Base-by-base conservation (phyloP, 768 basidiomycete species). In the Collybiopsis luxurians region DNA sequence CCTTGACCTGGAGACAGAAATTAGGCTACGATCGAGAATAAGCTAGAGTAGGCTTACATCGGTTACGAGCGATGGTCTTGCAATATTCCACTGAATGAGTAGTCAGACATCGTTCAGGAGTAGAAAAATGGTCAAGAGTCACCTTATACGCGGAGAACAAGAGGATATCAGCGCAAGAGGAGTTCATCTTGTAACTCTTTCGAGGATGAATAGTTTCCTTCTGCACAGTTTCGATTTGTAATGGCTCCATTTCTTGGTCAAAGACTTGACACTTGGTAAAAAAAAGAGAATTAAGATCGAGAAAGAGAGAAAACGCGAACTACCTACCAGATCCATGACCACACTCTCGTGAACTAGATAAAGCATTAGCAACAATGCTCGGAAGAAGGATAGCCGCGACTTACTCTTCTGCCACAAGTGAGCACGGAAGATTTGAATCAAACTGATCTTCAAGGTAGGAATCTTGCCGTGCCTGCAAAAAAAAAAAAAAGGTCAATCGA, bases 111-210 rank as follows among this genome's bases (percentile, higher is more conserved):
- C 12, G 21, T 7, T 11, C 17, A 4, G 17, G 1, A 36, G 17
- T 30, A 4, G n/a, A 3, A 34, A 17, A 12, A 36, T 36, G n/a
- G 15, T 1, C 10, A 10, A 55, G 2, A n/a, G 71, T 9, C 60
- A 82, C 84, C 78, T 93, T 94, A 72, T 92, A 91, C 1, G 92
- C 90, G 12, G 95, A 97, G 84, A 99, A 98, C 50, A 99, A 79
- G 19, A 99, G 79, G 67, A 99, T 96, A 67, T 99, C 97, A 51
- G 96, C 96, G 62, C 96, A 98, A n/a, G 95, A 96, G 7, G 95
- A 97, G 75, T 99, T 99, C 97, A 99, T 98, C 84, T 99, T 99
- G 85, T 99, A 99, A 79, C 94, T 97, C 81, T 98, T 98, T 75
- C 96, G 91, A 64, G 96, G 96, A 71, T 97, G 97, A 59, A 99